phyloP scores from a whole-genome alignment of 139 green algal species.

The Tetraselmis chui region DNA sequence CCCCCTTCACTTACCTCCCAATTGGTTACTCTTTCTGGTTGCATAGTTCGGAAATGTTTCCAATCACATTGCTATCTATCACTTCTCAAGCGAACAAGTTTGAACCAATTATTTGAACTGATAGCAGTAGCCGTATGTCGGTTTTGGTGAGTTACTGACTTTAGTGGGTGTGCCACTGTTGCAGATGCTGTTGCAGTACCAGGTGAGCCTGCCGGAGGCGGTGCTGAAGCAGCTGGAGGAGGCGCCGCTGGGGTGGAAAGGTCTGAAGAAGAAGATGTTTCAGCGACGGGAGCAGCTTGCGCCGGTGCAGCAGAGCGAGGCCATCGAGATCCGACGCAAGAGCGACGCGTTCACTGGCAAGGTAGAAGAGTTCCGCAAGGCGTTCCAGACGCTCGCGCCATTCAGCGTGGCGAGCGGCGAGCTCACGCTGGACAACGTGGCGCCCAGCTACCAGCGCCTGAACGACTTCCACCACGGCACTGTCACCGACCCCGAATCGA shows the following conservation, averaged over 20 bases:
- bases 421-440: conserved; percentile 50
- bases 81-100: no score
- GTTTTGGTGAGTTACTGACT: no score
- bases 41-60: no score
- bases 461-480: conserved; percentile 46
- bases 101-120: no score
- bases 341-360: conserved; percentile 70
- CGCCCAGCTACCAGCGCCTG: conserved; percentile 9
- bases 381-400: conserved; percentile 28
- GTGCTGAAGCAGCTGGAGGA: conserved; percentile 61
- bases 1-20: no score
- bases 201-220: conserved; percentile 22
- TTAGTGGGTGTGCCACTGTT: conserved; percentile 5
- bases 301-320: conserved; percentile 66
- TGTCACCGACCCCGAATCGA: not conserved
- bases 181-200: conserved; percentile 14
- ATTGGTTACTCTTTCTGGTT: no score
- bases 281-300: conserved; percentile 64
- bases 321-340: conserved; percentile 68
- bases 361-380: conserved; percentile 33
- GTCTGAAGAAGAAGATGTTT: conserved; percentile 83
- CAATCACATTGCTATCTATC: no score
- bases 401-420: conserved; percentile 33
- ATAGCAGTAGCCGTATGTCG: no score
- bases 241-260: conserved; percentile 42